These are phyloP conservation scores for Rosa lucieae DNA, from an alignment of 306 rosid genomes.

Conservation along the genomic window DNA sequence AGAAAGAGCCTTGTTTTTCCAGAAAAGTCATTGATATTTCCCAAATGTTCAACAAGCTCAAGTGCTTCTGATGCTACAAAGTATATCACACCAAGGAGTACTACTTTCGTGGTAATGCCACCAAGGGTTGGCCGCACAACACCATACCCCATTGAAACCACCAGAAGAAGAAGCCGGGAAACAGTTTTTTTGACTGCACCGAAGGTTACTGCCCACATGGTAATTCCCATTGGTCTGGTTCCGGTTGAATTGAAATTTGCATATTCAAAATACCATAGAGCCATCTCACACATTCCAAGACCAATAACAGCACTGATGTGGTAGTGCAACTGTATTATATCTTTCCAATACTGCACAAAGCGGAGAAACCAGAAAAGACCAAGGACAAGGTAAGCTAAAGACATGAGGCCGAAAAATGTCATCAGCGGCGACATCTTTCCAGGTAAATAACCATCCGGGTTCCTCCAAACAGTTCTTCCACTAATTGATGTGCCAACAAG, in stretches of 20 bases:
- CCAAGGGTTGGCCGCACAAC: constrained; percentile 72
- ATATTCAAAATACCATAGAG: constrained; percentile 74
- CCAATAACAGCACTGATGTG: constrained; percentile 73
- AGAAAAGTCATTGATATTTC: constrained; percentile 68
- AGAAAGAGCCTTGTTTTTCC: constrained; percentile 64
- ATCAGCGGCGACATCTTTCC: constrained; percentile 71
- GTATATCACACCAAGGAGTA: constrained; percentile 59
- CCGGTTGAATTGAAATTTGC: constrained; percentile 71
- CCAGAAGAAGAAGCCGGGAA: constrained; percentile 68
- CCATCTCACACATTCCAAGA: constrained; percentile 84
- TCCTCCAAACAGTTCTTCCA: constrained; percentile 78
- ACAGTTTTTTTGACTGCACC: constrained; percentile 67
- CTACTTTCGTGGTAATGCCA: constrained; percentile 51
- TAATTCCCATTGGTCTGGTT: constrained; percentile 69
- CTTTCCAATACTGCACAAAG: constrained; percentile 65
- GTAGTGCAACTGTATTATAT: constrained; percentile 66
- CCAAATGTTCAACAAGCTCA: constrained; percentile 76
- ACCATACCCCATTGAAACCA: constrained; percentile 74
- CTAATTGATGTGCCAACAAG: constrained; percentile 53
- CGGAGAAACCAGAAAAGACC: constrained; percentile 71
- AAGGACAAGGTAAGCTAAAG: constrained; percentile 62
- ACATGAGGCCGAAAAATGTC: constrained; percentile 72
- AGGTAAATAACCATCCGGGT: constrained; percentile 71
- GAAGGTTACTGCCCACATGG: constrained; percentile 66
- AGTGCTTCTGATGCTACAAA: constrained; percentile 73